Evolutionary conservation across 768 basidiomycete species (phyloP).

Genomic region (Tricholoma hemisulphureum): DNA sequence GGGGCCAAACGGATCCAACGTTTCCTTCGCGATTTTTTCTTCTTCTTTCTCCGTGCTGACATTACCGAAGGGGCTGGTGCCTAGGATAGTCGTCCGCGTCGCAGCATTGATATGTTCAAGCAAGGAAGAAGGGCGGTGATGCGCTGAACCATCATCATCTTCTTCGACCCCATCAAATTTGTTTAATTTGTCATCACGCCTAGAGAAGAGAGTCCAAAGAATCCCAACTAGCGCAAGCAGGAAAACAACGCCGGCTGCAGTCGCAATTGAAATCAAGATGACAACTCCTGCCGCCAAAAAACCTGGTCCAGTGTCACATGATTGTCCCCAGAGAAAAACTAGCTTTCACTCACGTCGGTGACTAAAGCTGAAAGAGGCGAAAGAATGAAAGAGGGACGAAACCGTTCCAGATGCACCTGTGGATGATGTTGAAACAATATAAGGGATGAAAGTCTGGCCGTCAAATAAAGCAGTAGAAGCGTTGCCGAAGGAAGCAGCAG

Average conservation of each 20-base stretch:
- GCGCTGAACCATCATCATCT: constrained; percentile 73
- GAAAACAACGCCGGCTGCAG: constrained; percentile 92
- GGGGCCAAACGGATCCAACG: constrained; percentile 62
- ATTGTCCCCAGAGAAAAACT: constrained; percentile 5
- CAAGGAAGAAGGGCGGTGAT: constrained; percentile 82
- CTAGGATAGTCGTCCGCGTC: constrained; percentile 79
- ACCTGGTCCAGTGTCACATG: constrained; percentile 42
- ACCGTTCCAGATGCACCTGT: constrained; percentile 70
- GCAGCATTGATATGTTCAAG: constrained; percentile 91
- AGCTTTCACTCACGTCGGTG: constrained; percentile 55
- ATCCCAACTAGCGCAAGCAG: constrained; percentile 82
- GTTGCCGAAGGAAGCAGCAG: constrained; percentile 69
- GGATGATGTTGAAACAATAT: constrained; percentile 64
- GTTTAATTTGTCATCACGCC: constrained; percentile 68
- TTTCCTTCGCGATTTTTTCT: constrained; percentile 37
- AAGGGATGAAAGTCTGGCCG: constrained; percentile 79
- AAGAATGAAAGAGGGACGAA: constrained; percentile 80
- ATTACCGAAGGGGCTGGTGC: constrained; percentile 41
- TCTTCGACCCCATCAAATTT: constrained; percentile 65
- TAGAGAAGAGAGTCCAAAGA: constrained; percentile 83
- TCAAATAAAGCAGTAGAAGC: constrained; percentile 88
- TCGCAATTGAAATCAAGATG: constrained; percentile 96
- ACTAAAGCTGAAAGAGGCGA: constrained; percentile 71
- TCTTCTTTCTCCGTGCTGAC: constrained; percentile 57
- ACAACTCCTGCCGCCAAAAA: constrained; percentile 91